phyloP scores from a whole-genome alignment of 108 stramenopile genomes.

The Fistulifera pelliculosa region DNA sequence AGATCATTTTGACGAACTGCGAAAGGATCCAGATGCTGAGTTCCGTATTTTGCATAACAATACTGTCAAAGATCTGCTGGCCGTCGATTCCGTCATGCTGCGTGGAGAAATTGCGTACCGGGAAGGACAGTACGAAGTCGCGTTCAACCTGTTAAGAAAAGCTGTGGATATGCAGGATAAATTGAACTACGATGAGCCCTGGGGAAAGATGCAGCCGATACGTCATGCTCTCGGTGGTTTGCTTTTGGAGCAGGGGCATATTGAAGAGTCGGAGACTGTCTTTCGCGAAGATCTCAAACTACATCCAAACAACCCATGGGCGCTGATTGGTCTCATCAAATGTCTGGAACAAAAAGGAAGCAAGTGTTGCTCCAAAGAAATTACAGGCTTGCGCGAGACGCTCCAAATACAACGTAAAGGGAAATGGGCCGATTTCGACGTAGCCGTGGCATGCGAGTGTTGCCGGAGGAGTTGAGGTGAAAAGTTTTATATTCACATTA shows the following conservation, averaged over 20 bases:
- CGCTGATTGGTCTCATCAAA: conserved; percentile 58
- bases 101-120: conserved; percentile 81
- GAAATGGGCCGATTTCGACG: conserved; percentile 53
- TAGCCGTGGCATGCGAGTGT: conserved; percentile 61
- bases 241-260: conserved; percentile 60
- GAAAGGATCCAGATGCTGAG: conserved; percentile 48
- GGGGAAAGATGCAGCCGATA: conserved; percentile 89
- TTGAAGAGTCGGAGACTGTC: conserved; percentile 54
- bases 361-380: neutral
- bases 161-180: conserved; percentile 72
- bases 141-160: conserved; percentile 54
- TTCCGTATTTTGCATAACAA: conserved; percentile 82
- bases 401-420: conserved; percentile 33
- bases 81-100: conserved; percentile 71
- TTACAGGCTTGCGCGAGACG: conserved; percentile 20
- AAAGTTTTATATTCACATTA: no score
- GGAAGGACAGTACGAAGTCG: conserved; percentile 59
- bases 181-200: conserved; percentile 80
- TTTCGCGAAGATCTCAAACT: conserved; percentile 65
- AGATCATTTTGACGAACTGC: conserved; percentile 45
- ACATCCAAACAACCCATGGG: conserved; percentile 83
- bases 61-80: conserved; percentile 44
- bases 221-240: conserved; percentile 82
- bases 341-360: conserved; percentile 24
- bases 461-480: conserved; percentile 19